Evolutionary conservation across 805 yeast species (phyloP).

Genomic region (Teunomyces barrocoloradensis): DNA sequence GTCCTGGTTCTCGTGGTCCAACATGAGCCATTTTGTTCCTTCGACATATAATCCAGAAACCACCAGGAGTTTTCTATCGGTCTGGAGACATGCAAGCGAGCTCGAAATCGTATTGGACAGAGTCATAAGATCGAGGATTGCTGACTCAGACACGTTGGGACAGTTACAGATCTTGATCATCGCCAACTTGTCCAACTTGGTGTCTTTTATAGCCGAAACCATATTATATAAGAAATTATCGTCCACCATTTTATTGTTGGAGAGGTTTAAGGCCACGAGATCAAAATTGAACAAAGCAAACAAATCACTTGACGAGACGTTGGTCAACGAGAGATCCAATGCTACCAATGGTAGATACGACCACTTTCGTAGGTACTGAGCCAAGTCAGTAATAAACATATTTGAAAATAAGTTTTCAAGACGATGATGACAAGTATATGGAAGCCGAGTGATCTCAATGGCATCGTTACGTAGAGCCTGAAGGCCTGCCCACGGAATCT

Average conservation of each 20-base stretch:
- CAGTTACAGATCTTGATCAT: constrained; percentile 25
- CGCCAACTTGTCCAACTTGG: constrained; percentile 17
- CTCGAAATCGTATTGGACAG: background rate
- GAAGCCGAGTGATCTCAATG: constrained; percentile 14
- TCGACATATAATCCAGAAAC: constrained; percentile 3
- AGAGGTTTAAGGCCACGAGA: constrained; percentile 24
- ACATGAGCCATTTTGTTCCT: constrained; percentile 11
- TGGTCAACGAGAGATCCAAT: constrained; percentile 26
- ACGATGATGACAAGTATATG: constrained; percentile 23
- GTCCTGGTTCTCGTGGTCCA: constrained; percentile 3
- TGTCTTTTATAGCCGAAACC: constrained; percentile 14
- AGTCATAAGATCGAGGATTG: background rate
- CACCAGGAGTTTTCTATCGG: constrained; percentile 4
- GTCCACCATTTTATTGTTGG: constrained; percentile 25
- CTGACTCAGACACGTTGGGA: constrained; percentile 1
- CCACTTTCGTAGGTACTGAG: constrained; percentile 15
- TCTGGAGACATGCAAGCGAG: constrained; percentile 9
- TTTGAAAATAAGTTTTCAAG: constrained; percentile 36
- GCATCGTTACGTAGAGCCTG: constrained; percentile 8
- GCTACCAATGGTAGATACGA: constrained; percentile 17
- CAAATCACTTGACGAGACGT: constrained; percentile 18
- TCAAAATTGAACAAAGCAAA: constrained; percentile 24
- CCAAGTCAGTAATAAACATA: constrained; percentile 21
- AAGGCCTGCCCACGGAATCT: constrained; percentile 1
- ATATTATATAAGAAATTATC: constrained; percentile 30